Percentiles rank a stretch among this genome's conserved stretches.
Conservation (phyloP, 768 basidiomycete species). For the Podaxis sp. region DNA sequence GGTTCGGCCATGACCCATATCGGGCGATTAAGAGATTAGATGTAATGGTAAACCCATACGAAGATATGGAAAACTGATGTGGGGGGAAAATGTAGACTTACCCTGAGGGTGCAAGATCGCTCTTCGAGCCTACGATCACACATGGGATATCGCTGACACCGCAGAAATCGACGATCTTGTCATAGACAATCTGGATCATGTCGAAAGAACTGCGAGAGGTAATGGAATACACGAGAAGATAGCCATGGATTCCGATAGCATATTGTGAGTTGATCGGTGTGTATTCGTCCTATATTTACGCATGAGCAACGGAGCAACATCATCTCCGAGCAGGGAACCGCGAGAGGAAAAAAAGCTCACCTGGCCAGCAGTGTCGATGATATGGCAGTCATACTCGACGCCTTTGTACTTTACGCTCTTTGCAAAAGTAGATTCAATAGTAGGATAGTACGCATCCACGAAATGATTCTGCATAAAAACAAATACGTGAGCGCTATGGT, state of each 20-base stretch:
- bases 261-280: slow-evolving; percentile 92
- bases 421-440: slow-evolving; percentile 85
- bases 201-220: slow-evolving; percentile 88
- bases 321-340: background rate
- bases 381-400: slow-evolving; percentile 92
- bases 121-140: slow-evolving; percentile 93
- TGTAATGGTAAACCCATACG: background rate
- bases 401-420: slow-evolving; percentile 89
- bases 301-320: background rate
- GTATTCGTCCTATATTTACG: slow-evolving; percentile 79
- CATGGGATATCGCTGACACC: slow-evolving; percentile 87
- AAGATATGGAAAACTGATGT: slow-evolving; percentile 4
- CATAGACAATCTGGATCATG: slow-evolving; percentile 92
- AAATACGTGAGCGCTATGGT: background rate
- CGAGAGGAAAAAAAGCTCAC: slow-evolving; percentile 39
- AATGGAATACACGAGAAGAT: slow-evolving; percentile 95
- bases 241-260: slow-evolving; percentile 96
- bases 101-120: slow-evolving; percentile 71
- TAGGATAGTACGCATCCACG: slow-evolving; percentile 92
- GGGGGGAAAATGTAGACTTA: slow-evolving; percentile 35
- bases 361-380: slow-evolving; percentile 98
- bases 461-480: slow-evolving; percentile 61
- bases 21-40: slow-evolving; percentile 16
- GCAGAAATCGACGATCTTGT: slow-evolving; percentile 94
- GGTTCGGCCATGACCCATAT: too few species aligned